Percentiles rank a stretch among this genome's conserved stretches.
Evolutionary conservation across 305 asterid species (phyloP).

Genomic region (Fraxinus dipetala): DNA sequence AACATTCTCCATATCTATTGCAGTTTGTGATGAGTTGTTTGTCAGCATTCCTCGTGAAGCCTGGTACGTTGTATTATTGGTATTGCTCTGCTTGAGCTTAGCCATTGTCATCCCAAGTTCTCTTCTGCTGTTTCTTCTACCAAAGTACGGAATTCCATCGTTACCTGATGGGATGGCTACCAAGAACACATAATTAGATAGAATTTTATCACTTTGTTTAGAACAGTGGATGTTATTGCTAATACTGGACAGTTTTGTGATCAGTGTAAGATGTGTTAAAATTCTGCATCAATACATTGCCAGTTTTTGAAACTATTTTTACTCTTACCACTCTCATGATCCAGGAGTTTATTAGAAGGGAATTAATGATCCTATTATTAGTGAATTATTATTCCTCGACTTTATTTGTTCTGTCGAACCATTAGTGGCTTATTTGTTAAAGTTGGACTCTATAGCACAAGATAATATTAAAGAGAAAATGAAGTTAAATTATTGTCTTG

Average conservation of each 20-base stretch:
- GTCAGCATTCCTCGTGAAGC: slow-evolving; percentile 77
- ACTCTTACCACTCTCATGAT: not conserved
- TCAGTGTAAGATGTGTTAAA: not conserved
- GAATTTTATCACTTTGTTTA: not conserved
- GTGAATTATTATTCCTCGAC: not conserved
- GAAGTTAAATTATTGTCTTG: not conserved
- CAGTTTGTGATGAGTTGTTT: slow-evolving; percentile 89
- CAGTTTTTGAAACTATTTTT: not conserved
- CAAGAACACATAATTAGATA: slow-evolving; percentile 41
- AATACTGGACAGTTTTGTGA: not conserved
- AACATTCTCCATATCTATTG: slow-evolving; percentile 25
- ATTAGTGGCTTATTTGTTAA: not conserved
- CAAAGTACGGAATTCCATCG: slow-evolving; percentile 39
- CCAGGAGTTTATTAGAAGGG: not conserved
- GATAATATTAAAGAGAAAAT: not conserved
- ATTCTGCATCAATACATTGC: not conserved
- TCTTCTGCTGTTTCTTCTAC: slow-evolving; percentile 63
- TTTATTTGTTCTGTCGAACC: too few species aligned
- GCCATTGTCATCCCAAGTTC: slow-evolving; percentile 61
- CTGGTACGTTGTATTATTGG: slow-evolving; percentile 63
- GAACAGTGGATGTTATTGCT: not conserved
- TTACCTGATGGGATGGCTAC: slow-evolving; percentile 24
- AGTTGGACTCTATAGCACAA: not conserved
- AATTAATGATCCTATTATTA: not conserved
- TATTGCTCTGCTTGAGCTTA: slow-evolving; percentile 51